Evolutionary conservation across 805 yeast species (phyloP), one percentile per base, ranked within the genome.

Genomic region (Ogataea angusta): DNA sequence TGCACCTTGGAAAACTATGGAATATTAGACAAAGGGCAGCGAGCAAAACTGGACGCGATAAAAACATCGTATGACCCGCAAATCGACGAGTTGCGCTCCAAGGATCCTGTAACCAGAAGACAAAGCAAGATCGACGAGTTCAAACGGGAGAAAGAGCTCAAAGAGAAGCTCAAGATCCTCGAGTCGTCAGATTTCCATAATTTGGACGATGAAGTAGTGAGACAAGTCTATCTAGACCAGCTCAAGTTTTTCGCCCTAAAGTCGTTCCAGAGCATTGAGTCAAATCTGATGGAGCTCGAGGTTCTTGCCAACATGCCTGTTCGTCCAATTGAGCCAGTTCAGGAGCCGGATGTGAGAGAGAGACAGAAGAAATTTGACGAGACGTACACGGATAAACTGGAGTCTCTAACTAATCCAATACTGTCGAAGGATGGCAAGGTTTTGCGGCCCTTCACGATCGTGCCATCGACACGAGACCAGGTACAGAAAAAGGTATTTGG

Each of bases 381-480:
- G 6, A 77, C 76, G 0, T 85, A 72, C 54, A 83, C 95, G 0
- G 81, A 85, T 5, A 79, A 69, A 45, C 52, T 86, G 6, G 93
- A 85, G 52, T 19, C 45, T 5, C 52, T 73, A 17, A 64, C 69
- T 18, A 64, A 63, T 19, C 84, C 82, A 0, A 54, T 86, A 30
- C 52, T 88, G 5, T 75, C 87, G 0, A 75, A 78, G 41, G 75
- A 75, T 28, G 98, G 98, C 3, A 84, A 82, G 59, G 82, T 91
- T 5, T 62, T 85, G 23, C 75, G 84, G 51, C 97, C 97, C 9
- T 93, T 91, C 62, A 85, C 91, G 0, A 72, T 91, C 13, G 77
- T 79, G 10, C 68, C 82, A 8, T 64, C 72, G 30, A 46, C 38
- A 23, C 72, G 78, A 44, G 78, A 77, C 26, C 76, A 81, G 33